These are phyloP conservation scores for Mallotus repandus DNA, from an alignment of 441 rosid genomes.

Conservation along the genomic window DNA sequence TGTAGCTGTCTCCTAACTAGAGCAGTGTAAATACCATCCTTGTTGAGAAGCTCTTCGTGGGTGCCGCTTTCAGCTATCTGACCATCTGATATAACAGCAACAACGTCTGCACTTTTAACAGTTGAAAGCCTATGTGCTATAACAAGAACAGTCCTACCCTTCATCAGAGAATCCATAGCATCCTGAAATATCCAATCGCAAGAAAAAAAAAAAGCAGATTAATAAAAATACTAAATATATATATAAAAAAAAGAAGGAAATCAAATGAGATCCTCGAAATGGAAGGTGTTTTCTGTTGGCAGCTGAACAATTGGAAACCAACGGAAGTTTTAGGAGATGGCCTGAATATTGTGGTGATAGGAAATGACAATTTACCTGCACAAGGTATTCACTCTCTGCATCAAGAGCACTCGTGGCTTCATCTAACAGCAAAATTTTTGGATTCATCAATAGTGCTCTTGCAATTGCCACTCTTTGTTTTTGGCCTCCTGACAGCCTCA, in stretches of 20 bases:
- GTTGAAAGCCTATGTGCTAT: slow-evolving; percentile 92
- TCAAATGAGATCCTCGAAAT: not conserved
- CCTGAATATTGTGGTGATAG: not conserved
- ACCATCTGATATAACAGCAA: slow-evolving; percentile 85
- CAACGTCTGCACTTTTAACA: slow-evolving; percentile 70
- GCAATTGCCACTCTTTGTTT: slow-evolving; percentile 93
- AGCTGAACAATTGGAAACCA: not conserved
- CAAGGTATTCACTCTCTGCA: slow-evolving; percentile 93
- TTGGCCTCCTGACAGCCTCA: slow-evolving; percentile 93
- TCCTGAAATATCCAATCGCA: slow-evolving; percentile 36
- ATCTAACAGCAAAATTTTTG: slow-evolving; percentile 73
- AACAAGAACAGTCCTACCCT: slow-evolving; percentile 84
- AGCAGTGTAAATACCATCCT: slow-evolving; percentile 66
- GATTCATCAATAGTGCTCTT: slow-evolving; percentile 86
- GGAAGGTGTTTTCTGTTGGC: not conserved
- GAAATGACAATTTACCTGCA: slow-evolving; percentile 51
- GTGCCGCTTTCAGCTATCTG: slow-evolving; percentile 76
- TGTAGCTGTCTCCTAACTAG: slow-evolving; percentile 82
- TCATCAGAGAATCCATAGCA: slow-evolving; percentile 89
- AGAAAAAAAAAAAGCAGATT: not conserved
- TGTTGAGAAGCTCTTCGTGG: slow-evolving; percentile 69
- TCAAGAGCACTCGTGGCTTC: slow-evolving; percentile 98
- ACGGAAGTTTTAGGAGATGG: not conserved
- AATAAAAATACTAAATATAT: no score
- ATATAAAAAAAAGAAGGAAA: not conserved